Evolutionary conservation across 116 monocot genomes (phyloP), one percentile per base, ranked within the genome.

Genomic region (Dioscorea cayenensis): DNA sequence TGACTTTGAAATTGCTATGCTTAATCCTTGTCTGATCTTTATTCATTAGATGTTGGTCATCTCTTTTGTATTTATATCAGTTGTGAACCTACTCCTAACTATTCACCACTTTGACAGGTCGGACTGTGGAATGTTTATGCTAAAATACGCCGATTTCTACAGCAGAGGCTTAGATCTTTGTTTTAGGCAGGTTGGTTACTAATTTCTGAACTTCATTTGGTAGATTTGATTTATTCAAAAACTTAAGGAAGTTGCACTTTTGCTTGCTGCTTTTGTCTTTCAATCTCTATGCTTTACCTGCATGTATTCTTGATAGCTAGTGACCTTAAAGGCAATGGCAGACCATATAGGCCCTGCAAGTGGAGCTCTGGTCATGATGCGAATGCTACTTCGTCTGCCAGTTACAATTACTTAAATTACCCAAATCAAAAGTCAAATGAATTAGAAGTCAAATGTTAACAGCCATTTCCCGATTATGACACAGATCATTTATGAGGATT

Each of bases 121-220:
- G 70, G 94, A 94, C 36, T 94, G 94, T 78, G 94, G 94, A 18
- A 94, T 94, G 94, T 94, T 94, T 73, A 94, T 94, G 89, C 86
- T 94, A 68, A 94, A 94, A 75, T 94, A 89, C 69, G 75, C 58
- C 49, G 94, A 94, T 52, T 94, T 87, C 63, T 79, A 83, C 65
- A 90, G 90, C 72, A 89, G 94, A 79, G 94, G 87, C 13, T 65
- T 83, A 28, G 35, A 43, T 28, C 70, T 90, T n/a, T 67, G 21
- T 70, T 94, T 94, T 68, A 49, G 66, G 35, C 94, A 94, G 87
- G 94, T 94, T 23, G 69, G 78, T 70, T 23, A 14, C 27, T 55
- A 5, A 19, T 55, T 18, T 55, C 16, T n/a, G 3, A 13, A 52
- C 16, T 52, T 13, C 16, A 13, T 18, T 52, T 52, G 52, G 52